Base-by-base conservation (phyloP, 441 rosid species). In the Erysimum pusillum region DNA sequence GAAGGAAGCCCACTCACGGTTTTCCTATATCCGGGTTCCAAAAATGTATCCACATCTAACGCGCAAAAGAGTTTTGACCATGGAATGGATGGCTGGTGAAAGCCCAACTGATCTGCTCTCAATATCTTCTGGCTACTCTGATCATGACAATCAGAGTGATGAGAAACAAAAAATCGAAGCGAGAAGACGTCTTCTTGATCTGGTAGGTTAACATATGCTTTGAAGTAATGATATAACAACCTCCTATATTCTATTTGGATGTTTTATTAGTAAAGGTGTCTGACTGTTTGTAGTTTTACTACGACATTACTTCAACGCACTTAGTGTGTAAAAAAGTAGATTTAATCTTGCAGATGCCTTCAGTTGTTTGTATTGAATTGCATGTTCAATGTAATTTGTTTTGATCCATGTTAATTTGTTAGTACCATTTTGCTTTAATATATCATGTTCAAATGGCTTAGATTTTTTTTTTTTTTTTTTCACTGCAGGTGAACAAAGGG, bases 81-180 rank as follows among this genome's bases (percentile, higher is more conserved):
- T 95, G 99, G 99, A 95, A 81, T 95, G 99, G 99, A 90, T 95
- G 70, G 90, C 52, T 78, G 99, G 99, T 49, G 98, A 92, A 73
- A 91, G 94, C 80, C 90, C 98, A 69, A 90, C 88, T 20, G 90
- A 87, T 84, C 82, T 95, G 75, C 70, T 87, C 63, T 62, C 91
- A 46, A 15, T 83, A 72, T 80, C 93, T 63, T 67, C 83, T 52
- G 73, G 81, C 46, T 53, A 79, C 67, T 71, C 89, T 79, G 82
- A 78, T 56, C 63, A 74, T 73, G 85, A 80, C 67, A 64, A 73
- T 71, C 76, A 67, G 49, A 56, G 80, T 82, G 76, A 86, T 36
- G 93, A 92, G 80, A 82, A 76, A 78, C 87, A 87, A 75, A 90
- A 79, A 78, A 28, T 53, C 58, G 97, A 92, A 67, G 96, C 98